Evolutionary conservation across 2,329 filamentous ascomycete genomes (phyloP).

Genomic region (Ceratocystis cacaofunesta): DNA sequence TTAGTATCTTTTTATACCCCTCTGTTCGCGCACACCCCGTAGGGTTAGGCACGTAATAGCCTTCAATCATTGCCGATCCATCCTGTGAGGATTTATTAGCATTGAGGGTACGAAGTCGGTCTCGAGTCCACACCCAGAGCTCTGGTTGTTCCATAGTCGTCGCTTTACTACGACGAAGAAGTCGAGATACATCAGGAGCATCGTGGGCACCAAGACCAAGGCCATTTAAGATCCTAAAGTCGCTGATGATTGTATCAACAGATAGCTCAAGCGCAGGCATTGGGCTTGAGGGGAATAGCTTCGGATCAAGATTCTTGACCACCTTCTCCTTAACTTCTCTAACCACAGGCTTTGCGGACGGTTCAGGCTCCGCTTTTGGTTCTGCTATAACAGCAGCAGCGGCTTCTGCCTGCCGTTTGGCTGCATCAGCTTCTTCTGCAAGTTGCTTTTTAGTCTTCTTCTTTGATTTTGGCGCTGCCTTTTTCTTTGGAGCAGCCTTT

Average conservation of each 20-base stretch:
- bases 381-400: constrained; percentile 14
- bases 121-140: constrained; percentile 43
- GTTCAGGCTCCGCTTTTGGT: constrained; percentile 24
- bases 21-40: constrained; percentile 84
- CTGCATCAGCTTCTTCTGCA: constrained; percentile 49
- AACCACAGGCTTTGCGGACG: constrained; percentile 33
- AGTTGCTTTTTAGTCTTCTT: constrained; percentile 69
- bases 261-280: constrained; percentile 33
- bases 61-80: constrained; percentile 30
- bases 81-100: constrained; percentile 19
- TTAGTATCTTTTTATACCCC: constrained; percentile 86
- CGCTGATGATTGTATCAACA: constrained; percentile 31
- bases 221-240: constrained; percentile 26
- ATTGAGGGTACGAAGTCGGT: constrained; percentile 42
- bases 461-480: constrained; percentile 38
- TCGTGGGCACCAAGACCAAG: constrained; percentile 33
- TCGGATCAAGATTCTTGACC: constrained; percentile 28
- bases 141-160: constrained; percentile 35
- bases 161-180: constrained; percentile 30
- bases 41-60: constrained; percentile 69
- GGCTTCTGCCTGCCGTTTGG: constrained; percentile 29
- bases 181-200: constrained; percentile 33
- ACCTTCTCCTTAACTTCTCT: constrained; percentile 21
- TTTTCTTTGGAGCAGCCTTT: constrained; percentile 42
- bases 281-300: constrained; percentile 35